Evolutionary conservation across 495 filamentous ascomycete species (phyloP), one percentile per base, ranked within the genome.

Genomic region (Aspergillus affinis): DNA sequence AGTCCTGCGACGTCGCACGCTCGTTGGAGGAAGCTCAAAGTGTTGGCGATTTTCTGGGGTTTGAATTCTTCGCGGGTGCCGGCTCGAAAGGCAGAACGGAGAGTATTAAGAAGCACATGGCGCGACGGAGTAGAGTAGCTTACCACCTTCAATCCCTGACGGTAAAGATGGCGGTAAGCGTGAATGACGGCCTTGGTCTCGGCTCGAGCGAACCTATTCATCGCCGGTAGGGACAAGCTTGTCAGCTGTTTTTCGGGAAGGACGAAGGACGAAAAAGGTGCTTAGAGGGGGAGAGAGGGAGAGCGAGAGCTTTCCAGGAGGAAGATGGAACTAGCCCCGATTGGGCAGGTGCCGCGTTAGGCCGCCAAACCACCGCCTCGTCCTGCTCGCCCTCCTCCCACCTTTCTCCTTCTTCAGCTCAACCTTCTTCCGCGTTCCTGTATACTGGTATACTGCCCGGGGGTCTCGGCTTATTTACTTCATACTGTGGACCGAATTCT

Each of bases 91-190:
- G 86, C 84, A 0, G 64, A 71, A 49, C 90, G 87, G 41, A 98
- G 66, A 59, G 81, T 82, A 50, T 86, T 77, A 41, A 82, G 81
- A 23, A 90, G 68, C 1, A 84, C 80, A 75, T 84, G 86, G 55
- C 91, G 88, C 23, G 86, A 79, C 1, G 95, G 94, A 49, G 83
- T 83, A 0, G 93, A 85, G 76, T 89, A 94, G 58, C 90, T 88
- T 30, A 96, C 82, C 2, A 90, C 92, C 47, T 85, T 88, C 15
- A 98, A 82, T 15, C 83, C 81, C 15, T 84, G 82, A 48, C 88
- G 86, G 64, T 89, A 89, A 45, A 98, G 80, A 41, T 84, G 78
- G 56, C 94, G 88, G 75, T 98, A 98, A 47, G 92, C 86, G 66
- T 85, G 78, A 47, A 91, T 64, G 50, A 97, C 69, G 15, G 85